phyloP scores from a whole-genome alignment of 2,329 filamentous ascomycete genomes.

The Monilinia fructigena region DNA sequence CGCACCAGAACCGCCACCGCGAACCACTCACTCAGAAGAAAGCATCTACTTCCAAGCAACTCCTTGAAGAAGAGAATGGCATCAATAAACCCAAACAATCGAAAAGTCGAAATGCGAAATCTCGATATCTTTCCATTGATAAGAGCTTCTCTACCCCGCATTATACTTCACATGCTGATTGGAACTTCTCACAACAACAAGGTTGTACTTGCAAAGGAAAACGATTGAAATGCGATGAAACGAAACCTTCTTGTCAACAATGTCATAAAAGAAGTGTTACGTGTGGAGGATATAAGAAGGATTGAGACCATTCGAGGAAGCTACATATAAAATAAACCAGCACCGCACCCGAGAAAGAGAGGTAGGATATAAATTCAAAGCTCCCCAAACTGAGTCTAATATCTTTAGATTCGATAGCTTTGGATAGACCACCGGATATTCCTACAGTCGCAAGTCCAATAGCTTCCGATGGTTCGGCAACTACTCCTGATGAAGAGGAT shows the following conservation, averaged over 20 bases:
- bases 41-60: constrained; percentile 30
- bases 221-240: constrained; percentile 71
- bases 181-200: constrained; percentile 40
- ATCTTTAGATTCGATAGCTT: constrained; percentile 31
- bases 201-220: constrained; percentile 75
- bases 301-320: constrained; percentile 69
- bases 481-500: constrained; percentile 34
- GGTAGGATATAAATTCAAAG: constrained; percentile 26
- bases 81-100: constrained; percentile 66
- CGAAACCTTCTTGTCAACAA: constrained; percentile 65
- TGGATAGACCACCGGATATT: constrained; percentile 30
- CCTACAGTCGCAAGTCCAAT: constrained; percentile 27
- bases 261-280: constrained; percentile 62
- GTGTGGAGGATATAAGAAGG: constrained; percentile 72
- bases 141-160: constrained; percentile 24
- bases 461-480: constrained; percentile 33
- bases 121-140: constrained; percentile 28
- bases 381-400: constrained; percentile 25
- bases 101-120: constrained; percentile 73
- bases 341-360: constrained; percentile 32
- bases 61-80: constrained; percentile 38
- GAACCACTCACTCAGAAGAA: too few species aligned
- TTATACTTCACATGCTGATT: constrained; percentile 24
- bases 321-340: constrained; percentile 49
- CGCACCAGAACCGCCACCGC: constrained; percentile 37